Evolutionary conservation across 371 early-diverging fungal genomes (phyloP), one percentile per base, ranked within the genome.

Genomic region (Apophysomyces ossiformis): DNA sequence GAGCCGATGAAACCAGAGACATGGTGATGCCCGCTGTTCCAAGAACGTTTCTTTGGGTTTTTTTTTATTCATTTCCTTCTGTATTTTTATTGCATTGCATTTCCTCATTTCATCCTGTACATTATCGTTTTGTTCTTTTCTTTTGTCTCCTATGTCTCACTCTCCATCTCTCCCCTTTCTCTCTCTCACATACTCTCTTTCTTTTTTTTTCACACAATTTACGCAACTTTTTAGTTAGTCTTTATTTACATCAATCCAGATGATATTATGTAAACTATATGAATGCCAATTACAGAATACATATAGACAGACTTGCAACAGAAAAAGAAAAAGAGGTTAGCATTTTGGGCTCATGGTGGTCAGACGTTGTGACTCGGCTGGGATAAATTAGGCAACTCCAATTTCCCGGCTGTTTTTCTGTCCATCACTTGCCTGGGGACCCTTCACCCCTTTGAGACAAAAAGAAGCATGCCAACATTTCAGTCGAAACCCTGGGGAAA

Each of bases 401-500:
- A 26, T 26, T 26, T 26, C 32, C 32, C 32, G 32, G 32, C 32
- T 26, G 32, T 26, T 26, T 26, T 26, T 3, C 32, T 26, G 32
- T 26, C 32, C 32, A 26, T 2, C 32, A 26, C 32, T 26, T 26
- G 32, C 32, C 32, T 26, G 32, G 32, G 32, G 32, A 26, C 32
- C 32, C 32, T 41, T 1, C 1, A 1, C 54, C 54, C 54, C 54
- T 50, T 50, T 21, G 18, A 21, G 54, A 6, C 46, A 45, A 16
- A 45, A 13, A 45, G 11, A 21, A 50, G 8, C 54, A 83, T 83
- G 83, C 78, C 69, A 16, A 78, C 75, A 50, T 83, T 83, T 63
- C 67, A 79, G 56, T 79, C 68, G 38, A 83, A 79, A 60, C 78
- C 84, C 9, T 79, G 71, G 39, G 71, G 69, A 2, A 61, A 73